Conservation (phyloP, 2,329 filamentous ascomycete genomes). For the Penicillium sp. region DNA sequence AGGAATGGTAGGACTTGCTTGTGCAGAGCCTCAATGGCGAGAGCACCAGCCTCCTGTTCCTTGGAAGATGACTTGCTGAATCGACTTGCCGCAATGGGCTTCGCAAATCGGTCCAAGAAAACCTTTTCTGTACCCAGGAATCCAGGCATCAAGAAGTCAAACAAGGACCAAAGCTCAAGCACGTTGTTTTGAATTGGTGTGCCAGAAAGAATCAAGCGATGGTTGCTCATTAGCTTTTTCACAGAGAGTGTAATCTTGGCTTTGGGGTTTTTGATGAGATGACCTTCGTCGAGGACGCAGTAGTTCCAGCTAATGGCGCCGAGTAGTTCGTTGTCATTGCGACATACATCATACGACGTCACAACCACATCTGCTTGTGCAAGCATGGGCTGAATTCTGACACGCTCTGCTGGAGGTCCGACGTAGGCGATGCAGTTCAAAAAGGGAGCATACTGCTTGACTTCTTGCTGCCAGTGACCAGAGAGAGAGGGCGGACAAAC, state of each 20-base stretch:
- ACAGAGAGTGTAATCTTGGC: conserved; percentile 93
- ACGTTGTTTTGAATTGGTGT: conserved; percentile 99
- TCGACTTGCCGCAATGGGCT: conserved; percentile 88
- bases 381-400: conserved; percentile 62
- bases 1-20: conserved; percentile 97
- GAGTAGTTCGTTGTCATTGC: conserved; percentile 86
- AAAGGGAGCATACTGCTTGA: conserved; percentile 93
- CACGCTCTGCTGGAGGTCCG: conserved; percentile 75
- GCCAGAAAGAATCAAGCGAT: conserved; percentile 90
- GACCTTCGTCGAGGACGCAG: conserved; percentile 91
- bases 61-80: conserved; percentile 97
- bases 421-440: conserved; percentile 85
- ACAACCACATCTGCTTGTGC: conserved; percentile 84
- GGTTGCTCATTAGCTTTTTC: conserved; percentile 83
- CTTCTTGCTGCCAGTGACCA: conserved; percentile 98
- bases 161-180: conserved; percentile 91
- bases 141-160: conserved; percentile 98
- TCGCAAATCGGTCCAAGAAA: conserved; percentile 91
- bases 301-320: conserved; percentile 91
- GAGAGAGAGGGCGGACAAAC: conserved; percentile 94
- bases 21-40: conserved; percentile 96
- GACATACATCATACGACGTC: conserved; percentile 95
- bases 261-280: conserved; percentile 97
- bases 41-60: conserved; percentile 91
- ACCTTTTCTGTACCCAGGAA: conserved; percentile 95